phyloP scores from a whole-genome alignment of 2,329 filamentous ascomycete genomes.

The Phialophora expanda region DNA sequence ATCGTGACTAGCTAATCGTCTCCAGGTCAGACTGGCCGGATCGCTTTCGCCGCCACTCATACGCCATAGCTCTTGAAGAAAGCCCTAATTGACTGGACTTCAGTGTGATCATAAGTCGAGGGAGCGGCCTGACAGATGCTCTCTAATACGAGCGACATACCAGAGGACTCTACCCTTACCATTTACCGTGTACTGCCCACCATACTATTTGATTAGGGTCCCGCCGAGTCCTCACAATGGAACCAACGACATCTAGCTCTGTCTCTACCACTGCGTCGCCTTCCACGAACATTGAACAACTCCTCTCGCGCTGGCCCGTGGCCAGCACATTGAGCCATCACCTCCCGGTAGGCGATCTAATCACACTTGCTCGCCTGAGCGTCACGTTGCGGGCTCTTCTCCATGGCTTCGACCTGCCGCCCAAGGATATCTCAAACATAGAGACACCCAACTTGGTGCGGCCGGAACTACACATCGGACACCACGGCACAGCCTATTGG shows the following conservation, averaged over 20 bases:
- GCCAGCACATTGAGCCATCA: conserved; percentile 38
- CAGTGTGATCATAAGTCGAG: neutral
- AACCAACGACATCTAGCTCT: neutral
- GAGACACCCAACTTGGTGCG: conserved; percentile 17
- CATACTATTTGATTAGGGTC: neutral
- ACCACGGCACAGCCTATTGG: conserved; percentile 43
- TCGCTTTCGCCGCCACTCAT: neutral
- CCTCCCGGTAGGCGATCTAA: conserved; percentile 41
- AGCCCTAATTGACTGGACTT: neutral
- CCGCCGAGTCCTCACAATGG: neutral
- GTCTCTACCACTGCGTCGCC: neutral
- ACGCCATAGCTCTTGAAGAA: neutral
- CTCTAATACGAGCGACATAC: neutral
- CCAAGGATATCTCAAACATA: neutral
- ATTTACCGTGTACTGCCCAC: neutral
- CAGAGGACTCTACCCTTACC: too few species aligned
- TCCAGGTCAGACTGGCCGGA: too few species aligned
- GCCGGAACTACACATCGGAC: conserved; percentile 40
- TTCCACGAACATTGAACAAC: conserved; percentile 33
- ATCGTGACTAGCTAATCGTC: neutral
- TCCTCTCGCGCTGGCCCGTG: conserved; percentile 42
- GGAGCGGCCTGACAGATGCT: neutral
- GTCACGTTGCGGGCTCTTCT: conserved; percentile 39
- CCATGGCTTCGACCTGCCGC: conserved; percentile 41
- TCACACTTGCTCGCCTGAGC: conserved; percentile 41